Evolutionary conservation across 495 filamentous ascomycete genomes (phyloP).

Genomic region (Aspergillus kassunensis): DNA sequence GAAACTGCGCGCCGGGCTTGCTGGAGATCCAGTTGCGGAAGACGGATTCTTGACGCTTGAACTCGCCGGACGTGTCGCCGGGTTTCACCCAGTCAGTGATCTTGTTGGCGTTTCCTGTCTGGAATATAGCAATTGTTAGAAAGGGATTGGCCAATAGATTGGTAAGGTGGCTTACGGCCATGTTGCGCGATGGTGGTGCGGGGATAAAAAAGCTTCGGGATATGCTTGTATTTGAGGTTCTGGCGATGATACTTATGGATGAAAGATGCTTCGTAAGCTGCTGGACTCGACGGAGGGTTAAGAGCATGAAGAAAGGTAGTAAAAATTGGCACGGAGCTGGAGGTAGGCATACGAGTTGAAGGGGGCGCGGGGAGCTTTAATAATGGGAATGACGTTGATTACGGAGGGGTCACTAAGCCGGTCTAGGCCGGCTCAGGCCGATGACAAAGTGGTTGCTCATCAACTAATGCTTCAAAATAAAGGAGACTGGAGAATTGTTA

Average conservation of each 20-base stretch:
- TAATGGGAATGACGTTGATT: constrained; percentile 27
- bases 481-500: neutral
- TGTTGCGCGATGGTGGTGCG: constrained; percentile 29
- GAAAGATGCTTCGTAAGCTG: constrained; percentile 20
- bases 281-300: constrained; percentile 21
- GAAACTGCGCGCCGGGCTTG: constrained; percentile 58
- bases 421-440: neutral
- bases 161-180: constrained; percentile 34
- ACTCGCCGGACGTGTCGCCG: constrained; percentile 75
- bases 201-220: constrained; percentile 20
- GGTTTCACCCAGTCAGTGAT: constrained; percentile 84
- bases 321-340: neutral
- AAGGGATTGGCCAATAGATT: neutral
- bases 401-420: constrained; percentile 24
- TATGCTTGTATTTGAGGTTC: constrained; percentile 14
- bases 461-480: neutral
- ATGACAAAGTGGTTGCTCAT: constrained; percentile 25
- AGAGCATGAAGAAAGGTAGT: constrained; percentile 26
- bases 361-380: constrained; percentile 11
- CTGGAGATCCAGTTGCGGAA: constrained; percentile 72
- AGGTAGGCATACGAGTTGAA: neutral
- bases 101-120: constrained; percentile 34
- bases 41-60: constrained; percentile 71
- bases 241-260: constrained; percentile 14
- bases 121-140: neutral